Conservation (phyloP, 495 filamentous ascomycete species). For the Xylaria scruposa region DNA sequence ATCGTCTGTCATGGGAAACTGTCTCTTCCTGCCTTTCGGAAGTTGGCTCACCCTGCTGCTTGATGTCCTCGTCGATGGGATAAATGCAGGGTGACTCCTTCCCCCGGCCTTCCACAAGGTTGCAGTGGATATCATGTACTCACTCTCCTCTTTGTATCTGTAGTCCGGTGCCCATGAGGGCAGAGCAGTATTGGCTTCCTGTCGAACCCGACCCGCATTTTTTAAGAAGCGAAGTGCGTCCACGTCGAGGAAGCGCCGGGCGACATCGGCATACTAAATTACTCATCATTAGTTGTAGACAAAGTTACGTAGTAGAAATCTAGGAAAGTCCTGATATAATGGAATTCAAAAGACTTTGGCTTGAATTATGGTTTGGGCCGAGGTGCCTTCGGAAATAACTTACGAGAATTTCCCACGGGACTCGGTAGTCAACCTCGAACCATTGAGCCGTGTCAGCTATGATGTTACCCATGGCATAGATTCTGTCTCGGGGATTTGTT, state of each 20-base stretch:
- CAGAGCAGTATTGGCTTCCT: conserved; percentile 14
- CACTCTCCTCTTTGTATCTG: conserved; percentile 20
- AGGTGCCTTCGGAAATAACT: neutral
- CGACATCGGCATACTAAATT: conserved; percentile 28
- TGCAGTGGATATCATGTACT: conserved; percentile 9
- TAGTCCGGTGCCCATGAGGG: conserved; percentile 32
- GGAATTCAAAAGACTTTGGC: neutral
- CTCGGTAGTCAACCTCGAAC: conserved; percentile 31
- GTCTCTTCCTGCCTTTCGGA: conserved; percentile 23
- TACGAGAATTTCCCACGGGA: conserved; percentile 31
- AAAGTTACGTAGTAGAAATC: neutral
- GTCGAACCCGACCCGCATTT: conserved; percentile 25
- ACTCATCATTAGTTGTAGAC: neutral
- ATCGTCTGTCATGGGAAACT: conserved; percentile 21
- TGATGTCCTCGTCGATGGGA: neutral
- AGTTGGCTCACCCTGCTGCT: conserved; percentile 15
- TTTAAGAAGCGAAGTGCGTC: conserved; percentile 28
- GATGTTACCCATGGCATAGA: conserved; percentile 27
- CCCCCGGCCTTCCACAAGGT: conserved; percentile 24
- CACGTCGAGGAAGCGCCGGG: conserved; percentile 25
- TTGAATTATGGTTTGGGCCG: neutral
- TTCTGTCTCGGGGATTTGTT: conserved; percentile 29
- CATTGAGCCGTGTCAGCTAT: conserved; percentile 23
- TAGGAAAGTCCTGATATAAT: neutral
- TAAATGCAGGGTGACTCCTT: conserved; percentile 5